Evolutionary conservation across 1,139 yeast species (phyloP), one percentile per base, ranked within the genome.

Genomic region (Yamadazyma aaseri): DNA sequence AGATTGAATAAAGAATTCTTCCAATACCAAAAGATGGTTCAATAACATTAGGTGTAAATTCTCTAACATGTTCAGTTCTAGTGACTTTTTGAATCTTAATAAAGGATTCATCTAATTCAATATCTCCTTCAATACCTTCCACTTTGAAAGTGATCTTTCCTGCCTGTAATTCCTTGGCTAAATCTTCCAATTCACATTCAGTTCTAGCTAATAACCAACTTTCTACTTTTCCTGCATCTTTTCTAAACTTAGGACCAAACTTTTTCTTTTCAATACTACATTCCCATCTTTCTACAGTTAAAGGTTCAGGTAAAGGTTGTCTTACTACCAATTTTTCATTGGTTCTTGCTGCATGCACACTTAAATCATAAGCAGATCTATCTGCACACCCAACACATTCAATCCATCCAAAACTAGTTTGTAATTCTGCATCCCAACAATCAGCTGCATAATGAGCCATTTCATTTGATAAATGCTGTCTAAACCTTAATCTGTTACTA

Each of bases 351-450:
- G 97, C 68, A 59, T 94, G 99, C 39, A 94, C 98, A 34, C 92
- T 77, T 63, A 94, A 79, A 67, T 94, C 99, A 60, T 89, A 94
- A 29, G 99, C 99, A 32, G 96, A 86, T 71, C 99, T 82, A 65
- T 94, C 99, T 44, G 99, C 99, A 72, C 98, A 92, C 50, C 99
- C 99, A 56, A 92, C 97, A 80, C 98, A 92, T 70, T 94, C 99
- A 53, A 94, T 85, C 99, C 99, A 94, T 50, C 99, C 97, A 57
- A 86, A 94, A 24, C 96, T 86, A 27, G 96, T 84, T 53, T 86
- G 82, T 53, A 94, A 75, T 72, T 94, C 99, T 46, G 96, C 97
- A 70, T 94, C 99, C 99, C 99, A 94, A 73, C 99, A 94, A 68
- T 94, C 99, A 48, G 96, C 82, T 40, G 98, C 98, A 61, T 94